Percentiles rank a stretch among this genome's conserved stretches.
Conservation (phyloP, 1,284 basidiomycete species). For the Afroboletus lepidellus region DNA sequence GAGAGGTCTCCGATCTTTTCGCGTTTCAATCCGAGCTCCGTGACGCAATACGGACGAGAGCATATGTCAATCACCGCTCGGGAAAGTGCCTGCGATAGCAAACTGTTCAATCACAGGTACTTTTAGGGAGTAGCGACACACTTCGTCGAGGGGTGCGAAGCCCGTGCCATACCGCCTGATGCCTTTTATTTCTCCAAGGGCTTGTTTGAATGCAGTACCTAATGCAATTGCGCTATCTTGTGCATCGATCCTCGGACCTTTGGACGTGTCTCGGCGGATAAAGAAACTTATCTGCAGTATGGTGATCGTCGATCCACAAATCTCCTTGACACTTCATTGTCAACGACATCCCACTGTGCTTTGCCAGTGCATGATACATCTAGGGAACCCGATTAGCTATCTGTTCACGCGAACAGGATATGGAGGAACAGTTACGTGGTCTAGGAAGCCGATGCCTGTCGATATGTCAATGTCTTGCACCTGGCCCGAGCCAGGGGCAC, state of each 20-base stretch:
- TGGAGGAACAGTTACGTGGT: constrained; percentile 69
- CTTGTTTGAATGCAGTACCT: constrained; percentile 93
- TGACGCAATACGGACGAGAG: constrained; percentile 92
- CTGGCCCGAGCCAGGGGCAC: constrained; percentile 58
- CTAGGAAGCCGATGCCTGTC: constrained; percentile 97
- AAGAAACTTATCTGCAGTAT: constrained; percentile 85
- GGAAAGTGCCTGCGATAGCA: constrained; percentile 71
- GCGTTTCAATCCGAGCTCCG: constrained; percentile 85
- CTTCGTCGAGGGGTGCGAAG: constrained; percentile 97
- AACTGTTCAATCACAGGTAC: constrained; percentile 1
- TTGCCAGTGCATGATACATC: constrained; percentile 96
- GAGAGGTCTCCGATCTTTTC: constrained; percentile 98
- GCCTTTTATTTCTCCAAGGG: constrained; percentile 91
- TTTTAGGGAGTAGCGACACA: constrained; percentile 35
- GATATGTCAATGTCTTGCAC: constrained; percentile 83
- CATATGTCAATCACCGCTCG: constrained; percentile 98
- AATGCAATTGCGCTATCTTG: constrained; percentile 94
- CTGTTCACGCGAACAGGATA: constrained; percentile 1
- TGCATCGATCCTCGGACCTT: constrained; percentile 35
- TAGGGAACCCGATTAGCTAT: constrained; percentile 36
- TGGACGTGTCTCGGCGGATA: constrained; percentile 6
- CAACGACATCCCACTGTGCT: constrained; percentile 91
- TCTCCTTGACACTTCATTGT: constrained; percentile 92
- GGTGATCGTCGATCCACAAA: constrained; percentile 98
- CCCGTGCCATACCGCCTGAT: constrained; percentile 96